phyloP scores from a whole-genome alignment of 371 early-diverging fungal species.

The Parasitella parasitica region DNA sequence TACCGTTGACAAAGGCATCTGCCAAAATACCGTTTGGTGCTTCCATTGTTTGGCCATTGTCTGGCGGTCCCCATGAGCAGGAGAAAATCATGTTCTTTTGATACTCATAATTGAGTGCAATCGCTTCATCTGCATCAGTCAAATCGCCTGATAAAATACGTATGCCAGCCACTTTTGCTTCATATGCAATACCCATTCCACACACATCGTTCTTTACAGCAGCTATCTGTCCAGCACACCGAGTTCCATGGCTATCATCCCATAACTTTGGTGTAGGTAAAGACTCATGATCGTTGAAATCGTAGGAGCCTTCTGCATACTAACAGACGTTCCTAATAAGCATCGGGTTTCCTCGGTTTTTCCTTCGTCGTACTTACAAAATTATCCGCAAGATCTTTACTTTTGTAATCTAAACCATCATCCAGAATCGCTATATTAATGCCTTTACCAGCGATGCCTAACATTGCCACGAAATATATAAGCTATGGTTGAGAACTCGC shows the following conservation, averaged over 20 bases:
- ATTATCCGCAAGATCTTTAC: conserved; percentile 82
- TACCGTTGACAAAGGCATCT: conserved; percentile 83
- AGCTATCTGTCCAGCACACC: conserved; percentile 98
- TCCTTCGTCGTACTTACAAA: conserved; percentile 64
- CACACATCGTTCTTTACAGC: conserved; percentile 87
- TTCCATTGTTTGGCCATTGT: conserved; percentile 88
- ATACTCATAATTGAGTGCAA: conserved; percentile 82
- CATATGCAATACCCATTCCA: conserved; percentile 94
- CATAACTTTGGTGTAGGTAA: conserved; percentile 74
- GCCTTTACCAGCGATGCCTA: conserved; percentile 85
- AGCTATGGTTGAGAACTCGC: not conserved
- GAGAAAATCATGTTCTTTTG: conserved; percentile 91
- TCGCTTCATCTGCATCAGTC: conserved; percentile 89
- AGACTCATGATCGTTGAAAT: conserved; percentile 82
- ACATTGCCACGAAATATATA: not conserved
- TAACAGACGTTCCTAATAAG: too few relatives aligned
- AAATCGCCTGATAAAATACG: conserved; percentile 89
- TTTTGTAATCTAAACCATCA: conserved; percentile 90
- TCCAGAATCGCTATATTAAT: conserved; percentile 90
- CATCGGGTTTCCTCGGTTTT: too few relatives aligned
- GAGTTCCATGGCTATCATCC: conserved; percentile 94
- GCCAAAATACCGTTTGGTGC: conserved; percentile 79
- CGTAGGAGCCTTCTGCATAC: conserved; percentile 87
- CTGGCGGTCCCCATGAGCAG: conserved; percentile 95
- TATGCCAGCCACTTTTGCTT: conserved; percentile 86